phyloP scores from a whole-genome alignment of 1,284 basidiomycete species.

The Mycena sp. region DNA sequence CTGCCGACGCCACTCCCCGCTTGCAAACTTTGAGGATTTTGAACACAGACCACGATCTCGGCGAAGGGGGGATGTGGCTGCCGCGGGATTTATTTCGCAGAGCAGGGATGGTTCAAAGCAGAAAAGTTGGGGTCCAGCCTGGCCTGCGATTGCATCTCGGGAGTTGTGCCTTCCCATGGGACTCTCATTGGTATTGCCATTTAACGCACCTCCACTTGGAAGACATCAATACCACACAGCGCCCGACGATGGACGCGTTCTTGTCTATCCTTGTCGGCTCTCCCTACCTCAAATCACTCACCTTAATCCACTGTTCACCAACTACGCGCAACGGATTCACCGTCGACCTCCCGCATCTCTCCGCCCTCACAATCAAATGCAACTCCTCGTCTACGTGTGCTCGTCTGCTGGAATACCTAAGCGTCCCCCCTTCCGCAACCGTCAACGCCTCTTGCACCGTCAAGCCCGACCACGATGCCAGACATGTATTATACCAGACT shows the following conservation, averaged over 20 bases:
- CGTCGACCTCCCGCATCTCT: constrained; percentile 20
- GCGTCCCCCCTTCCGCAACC: constrained; percentile 11
- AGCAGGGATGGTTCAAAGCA: not conserved
- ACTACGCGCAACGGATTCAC: constrained; percentile 1
- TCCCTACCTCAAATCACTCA: constrained; percentile 15
- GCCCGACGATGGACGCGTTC: constrained; percentile 20
- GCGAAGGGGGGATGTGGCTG: constrained; percentile 13
- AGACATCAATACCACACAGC: constrained; percentile 10
- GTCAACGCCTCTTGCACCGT: not conserved
- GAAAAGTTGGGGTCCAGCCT: not conserved
- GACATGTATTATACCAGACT: not conserved
- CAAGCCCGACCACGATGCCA: not conserved
- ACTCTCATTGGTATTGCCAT: constrained; percentile 22
- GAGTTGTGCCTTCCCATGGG: constrained; percentile 24
- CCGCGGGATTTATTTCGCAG: constrained; percentile 21
- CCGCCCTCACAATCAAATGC: constrained; percentile 4
- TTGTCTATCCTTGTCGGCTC: constrained; percentile 14
- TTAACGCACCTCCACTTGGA: constrained; percentile 22
- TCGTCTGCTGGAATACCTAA: constrained; percentile 5
- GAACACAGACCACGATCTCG: constrained; percentile 8
- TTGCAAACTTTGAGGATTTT: constrained; percentile 12
- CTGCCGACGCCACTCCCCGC: constrained; percentile 10
- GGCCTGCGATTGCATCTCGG: constrained; percentile 15
- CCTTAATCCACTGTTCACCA: constrained; percentile 9
- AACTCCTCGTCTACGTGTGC: constrained; percentile 1